A percentile compares a stretch with the other conserved stretches of the same genome.
Conservation (phyloP, 768 basidiomycete species). For the Lepiota brunneoincarnata region DNA sequence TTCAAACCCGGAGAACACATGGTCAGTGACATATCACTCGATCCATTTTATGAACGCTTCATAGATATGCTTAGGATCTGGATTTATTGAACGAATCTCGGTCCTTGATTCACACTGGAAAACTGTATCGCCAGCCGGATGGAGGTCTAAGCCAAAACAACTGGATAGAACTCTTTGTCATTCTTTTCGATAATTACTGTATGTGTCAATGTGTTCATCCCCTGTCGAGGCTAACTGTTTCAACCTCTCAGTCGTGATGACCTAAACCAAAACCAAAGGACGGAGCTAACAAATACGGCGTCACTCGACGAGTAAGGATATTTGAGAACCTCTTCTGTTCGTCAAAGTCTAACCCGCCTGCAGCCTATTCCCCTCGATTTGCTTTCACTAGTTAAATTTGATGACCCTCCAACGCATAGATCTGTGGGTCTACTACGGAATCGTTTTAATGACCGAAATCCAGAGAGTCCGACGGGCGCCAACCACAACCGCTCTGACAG, state of each 20-base stretch:
- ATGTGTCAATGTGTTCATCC: conserved; percentile 24
- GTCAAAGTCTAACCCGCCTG: conserved; percentile 10
- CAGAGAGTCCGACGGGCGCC: conserved; percentile 19
- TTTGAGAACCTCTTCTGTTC: neutral
- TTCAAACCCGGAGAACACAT: conserved; percentile 78
- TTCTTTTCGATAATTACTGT: conserved; percentile 96
- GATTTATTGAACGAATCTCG: conserved; percentile 83
- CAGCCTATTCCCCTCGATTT: conserved; percentile 94
- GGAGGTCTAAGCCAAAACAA: conserved; percentile 85
- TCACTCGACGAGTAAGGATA: conserved; percentile 69
- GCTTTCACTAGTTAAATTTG: conserved; percentile 80
- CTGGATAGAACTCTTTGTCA: conserved; percentile 86
- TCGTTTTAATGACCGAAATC: conserved; percentile 40
- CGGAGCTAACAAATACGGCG: conserved; percentile 69
- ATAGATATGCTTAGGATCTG: conserved; percentile 56
- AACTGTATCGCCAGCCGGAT: conserved; percentile 83
- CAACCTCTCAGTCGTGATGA: conserved; percentile 73
- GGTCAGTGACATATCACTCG: conserved; percentile 25
- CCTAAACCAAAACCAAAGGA: conserved; percentile 82
- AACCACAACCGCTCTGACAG: conserved; percentile 31
- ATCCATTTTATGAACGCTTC: neutral
- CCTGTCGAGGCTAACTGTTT: conserved; percentile 12
- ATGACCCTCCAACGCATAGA: conserved; percentile 75
- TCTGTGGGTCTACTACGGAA: conserved; percentile 69
- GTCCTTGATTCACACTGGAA: conserved; percentile 80